These are phyloP conservation scores for Nymphaea thermarum DNA, from an alignment of 164 flowering plant species.

Conservation along the genomic window DNA sequence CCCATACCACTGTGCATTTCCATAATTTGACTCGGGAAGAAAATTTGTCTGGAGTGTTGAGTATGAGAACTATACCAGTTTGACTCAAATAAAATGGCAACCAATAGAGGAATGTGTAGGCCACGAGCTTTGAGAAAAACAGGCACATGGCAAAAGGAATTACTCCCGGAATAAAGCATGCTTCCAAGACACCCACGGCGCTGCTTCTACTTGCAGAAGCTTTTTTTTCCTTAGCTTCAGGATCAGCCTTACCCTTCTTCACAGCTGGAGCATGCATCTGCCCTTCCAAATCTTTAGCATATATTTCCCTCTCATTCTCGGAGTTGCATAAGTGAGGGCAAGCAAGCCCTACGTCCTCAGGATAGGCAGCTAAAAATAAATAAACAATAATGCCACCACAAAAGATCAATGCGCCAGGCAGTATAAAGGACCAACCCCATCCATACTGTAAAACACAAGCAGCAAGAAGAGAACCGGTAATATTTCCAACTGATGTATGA, in stretches of 20 bases:
- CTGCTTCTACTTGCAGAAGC: slow-evolving; percentile 13
- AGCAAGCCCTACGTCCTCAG: slow-evolving; percentile 70
- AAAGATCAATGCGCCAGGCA: slow-evolving; percentile 56
- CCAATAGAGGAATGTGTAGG: slow-evolving; percentile 93
- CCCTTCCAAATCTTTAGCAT: slow-evolving; percentile 28
- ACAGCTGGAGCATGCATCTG: not conserved
- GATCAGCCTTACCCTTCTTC: not conserved
- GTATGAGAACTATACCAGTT: slow-evolving; percentile 38
- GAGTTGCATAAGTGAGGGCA: slow-evolving; percentile 17
- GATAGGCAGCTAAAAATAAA: slow-evolving; percentile 73
- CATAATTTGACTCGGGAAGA: too few relatives aligned
- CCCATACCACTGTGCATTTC: too few relatives aligned
- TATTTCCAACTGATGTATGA: slow-evolving; percentile 81
- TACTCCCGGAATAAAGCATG: slow-evolving; percentile 82
- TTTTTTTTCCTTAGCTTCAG: not conserved
- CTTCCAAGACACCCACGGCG: slow-evolving; percentile 57
- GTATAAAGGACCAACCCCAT: slow-evolving; percentile 95
- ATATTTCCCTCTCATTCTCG: not conserved
- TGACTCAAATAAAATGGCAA: slow-evolving; percentile 86
- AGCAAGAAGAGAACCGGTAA: slow-evolving; percentile 73
- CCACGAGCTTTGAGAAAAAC: slow-evolving; percentile 91
- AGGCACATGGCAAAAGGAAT: slow-evolving; percentile 84
- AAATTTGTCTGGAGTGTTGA: too few relatives aligned
- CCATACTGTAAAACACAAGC: slow-evolving; percentile 65
- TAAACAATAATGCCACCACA: slow-evolving; percentile 64